Evolutionary conservation across 495 filamentous ascomycete genomes (phyloP), one percentile per base, ranked within the genome.

Genomic region (Neurospora hispaniola): DNA sequence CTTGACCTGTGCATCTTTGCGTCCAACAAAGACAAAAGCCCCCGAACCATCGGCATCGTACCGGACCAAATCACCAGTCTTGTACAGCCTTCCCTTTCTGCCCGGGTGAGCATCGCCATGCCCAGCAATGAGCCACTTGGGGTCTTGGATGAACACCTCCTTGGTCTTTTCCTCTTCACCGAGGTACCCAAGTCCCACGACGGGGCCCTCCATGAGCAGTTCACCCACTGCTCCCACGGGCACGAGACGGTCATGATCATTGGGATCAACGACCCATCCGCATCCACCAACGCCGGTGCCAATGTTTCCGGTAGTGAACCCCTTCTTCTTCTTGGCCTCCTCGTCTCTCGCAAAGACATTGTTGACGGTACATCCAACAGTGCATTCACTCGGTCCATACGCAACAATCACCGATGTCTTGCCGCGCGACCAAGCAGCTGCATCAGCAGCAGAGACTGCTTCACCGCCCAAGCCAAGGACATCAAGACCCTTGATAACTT

Each of bases 1-100:
- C 77, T 92, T 92, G 39, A 90, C 86, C 73, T 91, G 89, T 16
- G 87, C 86, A 70, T 91, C 90, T 70, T 86, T 87, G 16, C 90
- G 85, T 7, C 88, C 88, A 27, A 91, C 79, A 78, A 89, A 91
- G 46, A 84, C 82, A n/a, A 91, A 78, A 3, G 69, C 68, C 3
- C 80, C 81, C 0, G 86, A 82, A 6, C 88, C 87, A n/a, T 88
- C 86, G 39, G 85, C 82, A 40, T 85, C 81, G 72, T 92, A 90
- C 39, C 84, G 82, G 9, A 89, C 89, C 40, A 91, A 75, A 75
- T 92, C 90, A 5, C 90, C 89, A 1, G 89, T 91, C 79, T 90
- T 90, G 78, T 93, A 93, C 20, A 92, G 79, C 69, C 89, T 83
- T 6, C 89, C 85, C 6, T 78, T 77, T 5, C 82, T 83, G 9